Percentiles rank a stretch among this genome's conserved stretches.
Conservation (phyloP, 192 early-diverging fungal genomes). For the Coemansia sp. region DNA sequence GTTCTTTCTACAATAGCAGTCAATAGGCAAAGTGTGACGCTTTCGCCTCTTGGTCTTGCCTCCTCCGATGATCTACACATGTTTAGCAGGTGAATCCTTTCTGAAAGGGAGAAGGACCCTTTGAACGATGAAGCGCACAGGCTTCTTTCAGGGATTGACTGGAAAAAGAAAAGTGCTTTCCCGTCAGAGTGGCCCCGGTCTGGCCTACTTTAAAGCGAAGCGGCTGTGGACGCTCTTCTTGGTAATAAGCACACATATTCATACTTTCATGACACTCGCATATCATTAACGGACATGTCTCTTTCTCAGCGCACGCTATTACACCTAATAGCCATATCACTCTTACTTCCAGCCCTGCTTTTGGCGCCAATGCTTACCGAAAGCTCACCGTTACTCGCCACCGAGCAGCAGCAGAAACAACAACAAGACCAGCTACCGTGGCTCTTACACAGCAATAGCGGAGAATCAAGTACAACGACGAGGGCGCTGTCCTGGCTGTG, state of each 20-base stretch:
- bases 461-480: neutral
- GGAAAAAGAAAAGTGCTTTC: neutral
- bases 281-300: slow-evolving; percentile 1
- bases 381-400: neutral
- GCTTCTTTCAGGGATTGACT: neutral
- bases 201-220: neutral
- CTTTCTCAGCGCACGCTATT: slow-evolving; percentile 10
- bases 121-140: neutral
- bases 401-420: slow-evolving; percentile 2
- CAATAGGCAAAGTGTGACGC: neutral
- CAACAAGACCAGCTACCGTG: neutral
- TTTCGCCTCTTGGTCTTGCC: neutral
- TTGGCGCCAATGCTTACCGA: slow-evolving; percentile 12
- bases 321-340: slow-evolving; percentile 5
- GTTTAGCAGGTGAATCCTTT: slow-evolving; percentile 6
- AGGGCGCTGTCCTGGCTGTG: slow-evolving; percentile 24
- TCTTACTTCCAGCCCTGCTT: slow-evolving; percentile 8
- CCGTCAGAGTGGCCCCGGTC: neutral
- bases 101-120: neutral
- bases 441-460: neutral
- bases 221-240: neutral
- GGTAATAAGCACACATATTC: neutral
- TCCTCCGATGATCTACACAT: slow-evolving; percentile 2
- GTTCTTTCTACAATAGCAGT: neutral
- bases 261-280: slow-evolving; percentile 3